Conservation (phyloP, 1,284 basidiomycete species). For the Cyathus pygmaeus region DNA sequence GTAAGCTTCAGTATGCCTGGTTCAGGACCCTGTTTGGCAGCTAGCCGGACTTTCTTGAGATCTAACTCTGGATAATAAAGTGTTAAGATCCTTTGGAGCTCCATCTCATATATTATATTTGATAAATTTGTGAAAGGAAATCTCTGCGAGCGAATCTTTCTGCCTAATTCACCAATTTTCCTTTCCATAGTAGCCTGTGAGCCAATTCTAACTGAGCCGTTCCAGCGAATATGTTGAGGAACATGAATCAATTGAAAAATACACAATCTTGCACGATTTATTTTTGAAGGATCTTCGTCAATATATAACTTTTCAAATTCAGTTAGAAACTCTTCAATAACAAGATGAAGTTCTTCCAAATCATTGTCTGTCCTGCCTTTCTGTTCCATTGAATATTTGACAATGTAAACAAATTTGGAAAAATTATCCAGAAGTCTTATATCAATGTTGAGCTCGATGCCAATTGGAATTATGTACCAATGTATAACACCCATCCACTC, state of each 20-base stretch:
- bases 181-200: constrained; percentile 30
- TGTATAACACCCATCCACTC: constrained; percentile 42
- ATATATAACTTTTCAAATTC: constrained; percentile 26
- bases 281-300: constrained; percentile 17
- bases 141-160: constrained; percentile 25
- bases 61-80: constrained; percentile 11
- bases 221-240: constrained; percentile 26
- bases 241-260: constrained; percentile 30
- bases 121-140: constrained; percentile 22
- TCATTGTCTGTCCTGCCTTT: constrained; percentile 8
- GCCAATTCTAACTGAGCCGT: constrained; percentile 25
- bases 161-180: constrained; percentile 22
- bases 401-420: constrained; percentile 20
- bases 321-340: constrained; percentile 17
- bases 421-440: constrained; percentile 27
- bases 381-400: constrained; percentile 37
- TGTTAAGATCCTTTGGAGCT: constrained; percentile 14
- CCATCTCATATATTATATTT: constrained; percentile 25
- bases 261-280: constrained; percentile 16
- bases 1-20: neutral
- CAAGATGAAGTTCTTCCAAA: constrained; percentile 10
- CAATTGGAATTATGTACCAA: constrained; percentile 41
- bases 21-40: neutral
- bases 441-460: constrained; percentile 28
- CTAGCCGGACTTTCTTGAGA: neutral